Base-by-base conservation (phyloP, 2,329 filamentous ascomycete genomes). In the Apiospora rasikravindrae region DNA sequence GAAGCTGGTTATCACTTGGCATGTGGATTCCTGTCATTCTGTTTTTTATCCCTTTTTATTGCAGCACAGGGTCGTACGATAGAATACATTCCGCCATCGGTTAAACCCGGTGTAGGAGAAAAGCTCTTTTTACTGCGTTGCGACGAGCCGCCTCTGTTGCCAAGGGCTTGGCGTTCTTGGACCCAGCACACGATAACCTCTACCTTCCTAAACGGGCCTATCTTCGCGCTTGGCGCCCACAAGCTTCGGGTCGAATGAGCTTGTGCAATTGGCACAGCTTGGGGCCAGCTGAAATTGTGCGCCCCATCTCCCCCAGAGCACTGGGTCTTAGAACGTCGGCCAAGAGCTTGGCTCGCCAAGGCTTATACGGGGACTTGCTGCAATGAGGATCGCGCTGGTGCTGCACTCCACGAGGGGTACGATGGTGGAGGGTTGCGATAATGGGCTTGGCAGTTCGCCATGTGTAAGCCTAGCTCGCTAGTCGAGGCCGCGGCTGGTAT, bases 161-260 rank as follows among this genome's bases (percentile, higher is more conserved):
- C 68, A 69, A 69, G 68, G 26, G 11, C 47, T 69, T 69, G 68
- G 68, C 68, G 37, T 19, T 53, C 68, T 51, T 51, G 68, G 47
- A 24, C 44, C 8, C 67, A 33, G 22, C 26, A 37, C 44, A 37
- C 26, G 26, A 69, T 33, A 69, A 49, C 57, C 10, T 64, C 67
- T 49, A 49, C 44, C 42, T 69, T 29, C 47, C 47, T 26, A 26
- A 51, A 13, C n/a, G 11, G 22, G 68, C 1, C 29, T 11, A 40
- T 42, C 33, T 47, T 19, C 49, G 47, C 45, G 47, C 68, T 69
- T 69, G 68, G 68, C 68, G 47, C 47, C 22, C n/a, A 57, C 68
- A 69, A 69, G 68, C 68, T 69, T 69, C 47, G 44, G 67, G 2
- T 26, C 14, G 16, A 26, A 26, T 24, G 68, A 69, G 68, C 68